A percentile compares a stretch with the other conserved stretches of the same genome.
phyloP scores from a whole-genome alignment of 768 basidiomycete species.

The Gloeopeniophorella convolvens region DNA sequence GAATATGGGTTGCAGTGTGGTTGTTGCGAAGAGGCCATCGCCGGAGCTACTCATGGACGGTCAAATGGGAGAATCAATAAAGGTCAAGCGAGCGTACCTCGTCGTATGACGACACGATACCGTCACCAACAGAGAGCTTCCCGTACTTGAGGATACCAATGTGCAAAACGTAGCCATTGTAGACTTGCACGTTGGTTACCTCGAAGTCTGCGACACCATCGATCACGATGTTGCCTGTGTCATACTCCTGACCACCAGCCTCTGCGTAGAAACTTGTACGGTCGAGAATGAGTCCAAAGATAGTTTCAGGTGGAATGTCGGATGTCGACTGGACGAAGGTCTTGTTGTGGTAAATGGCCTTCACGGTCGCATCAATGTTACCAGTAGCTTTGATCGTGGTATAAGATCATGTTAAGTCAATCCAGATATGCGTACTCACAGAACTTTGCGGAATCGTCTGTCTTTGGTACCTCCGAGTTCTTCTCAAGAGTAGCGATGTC shows the following conservation, averaged over 20 bases:
- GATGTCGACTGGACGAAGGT: conserved; percentile 64
- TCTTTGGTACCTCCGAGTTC: conserved; percentile 73
- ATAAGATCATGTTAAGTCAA: neutral
- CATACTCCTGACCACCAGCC: conserved; percentile 94
- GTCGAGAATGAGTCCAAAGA: conserved; percentile 86
- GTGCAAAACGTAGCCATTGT: conserved; percentile 93
- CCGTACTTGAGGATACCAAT: conserved; percentile 90
- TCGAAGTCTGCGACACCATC: conserved; percentile 90
- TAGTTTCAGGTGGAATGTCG: conserved; percentile 52
- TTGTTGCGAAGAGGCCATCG: conserved; percentile 96
- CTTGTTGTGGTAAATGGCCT: conserved; percentile 80
- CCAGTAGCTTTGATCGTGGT: conserved; percentile 51
- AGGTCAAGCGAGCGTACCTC: conserved; percentile 47
- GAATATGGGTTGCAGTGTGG: conserved; percentile 97
- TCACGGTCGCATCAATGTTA: conserved; percentile 67
- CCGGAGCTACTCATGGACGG: conserved; percentile 49
- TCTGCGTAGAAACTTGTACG: conserved; percentile 96
- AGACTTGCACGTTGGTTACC: conserved; percentile 89
- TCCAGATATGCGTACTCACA: conserved; percentile 42
- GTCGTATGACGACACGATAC: conserved; percentile 87
- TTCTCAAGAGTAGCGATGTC: conserved; percentile 84
- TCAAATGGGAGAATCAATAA: neutral
- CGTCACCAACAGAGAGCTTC: conserved; percentile 64
- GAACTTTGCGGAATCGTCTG: conserved; percentile 89
- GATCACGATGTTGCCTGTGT: conserved; percentile 91